Percentiles rank a stretch among this genome's conserved stretches.
phyloP scores from a whole-genome alignment of 176 grass and related monocot species.

The Ensete ventricosum region DNA sequence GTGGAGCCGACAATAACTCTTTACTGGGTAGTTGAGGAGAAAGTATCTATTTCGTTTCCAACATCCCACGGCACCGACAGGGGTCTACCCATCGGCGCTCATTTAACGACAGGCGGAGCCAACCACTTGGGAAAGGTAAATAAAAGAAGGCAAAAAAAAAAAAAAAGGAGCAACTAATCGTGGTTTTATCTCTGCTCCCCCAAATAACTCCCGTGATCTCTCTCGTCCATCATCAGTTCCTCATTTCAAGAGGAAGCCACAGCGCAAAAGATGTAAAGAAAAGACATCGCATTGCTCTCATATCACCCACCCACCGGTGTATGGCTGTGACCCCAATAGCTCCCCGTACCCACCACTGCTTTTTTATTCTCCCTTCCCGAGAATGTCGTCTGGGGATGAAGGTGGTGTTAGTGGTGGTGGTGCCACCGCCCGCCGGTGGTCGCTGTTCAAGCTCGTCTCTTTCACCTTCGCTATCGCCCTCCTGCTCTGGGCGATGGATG shows the following conservation, averaged over 20 bases:
- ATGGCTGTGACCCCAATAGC: background rate
- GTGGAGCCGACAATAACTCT: too few relatives aligned
- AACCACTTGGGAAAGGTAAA: too few relatives aligned
- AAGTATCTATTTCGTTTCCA: too few relatives aligned
- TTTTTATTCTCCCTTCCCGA: background rate
- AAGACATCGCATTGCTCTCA: background rate
- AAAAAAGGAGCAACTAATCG: too few relatives aligned
- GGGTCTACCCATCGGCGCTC: too few relatives aligned
- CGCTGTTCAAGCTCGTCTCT: constrained; percentile 25
- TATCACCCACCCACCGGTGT: background rate
- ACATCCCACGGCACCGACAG: too few relatives aligned
- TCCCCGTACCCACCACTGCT: background rate
- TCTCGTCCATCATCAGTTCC: background rate
- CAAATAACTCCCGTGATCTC: background rate
- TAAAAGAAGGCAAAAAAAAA: too few relatives aligned
- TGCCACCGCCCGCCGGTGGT: constrained; percentile 1
- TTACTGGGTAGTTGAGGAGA: too few relatives aligned
- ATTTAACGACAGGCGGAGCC: too few relatives aligned
- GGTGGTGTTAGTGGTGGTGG: background rate
- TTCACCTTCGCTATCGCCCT: constrained; percentile 28
- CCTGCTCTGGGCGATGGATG: constrained; percentile 3
- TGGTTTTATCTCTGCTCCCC: too few relatives aligned
- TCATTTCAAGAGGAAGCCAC: background rate
- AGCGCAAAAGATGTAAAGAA: background rate
- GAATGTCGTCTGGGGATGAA: background rate